Conservation (phyloP, 108 stramenopile genomes). For the Discostella pseudostelligera region DNA sequence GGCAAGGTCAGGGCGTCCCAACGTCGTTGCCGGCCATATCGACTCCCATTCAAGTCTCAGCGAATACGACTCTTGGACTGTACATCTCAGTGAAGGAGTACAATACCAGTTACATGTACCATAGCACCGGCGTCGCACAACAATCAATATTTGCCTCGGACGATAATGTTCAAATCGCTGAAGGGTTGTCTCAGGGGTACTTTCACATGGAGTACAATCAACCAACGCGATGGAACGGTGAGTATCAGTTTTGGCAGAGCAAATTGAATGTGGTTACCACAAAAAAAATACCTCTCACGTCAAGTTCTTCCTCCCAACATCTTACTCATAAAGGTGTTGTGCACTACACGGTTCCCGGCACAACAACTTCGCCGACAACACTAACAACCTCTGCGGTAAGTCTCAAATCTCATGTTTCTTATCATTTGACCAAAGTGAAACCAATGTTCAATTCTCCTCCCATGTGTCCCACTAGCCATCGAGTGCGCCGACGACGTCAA, state of each 20-base stretch:
- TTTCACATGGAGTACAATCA: background rate
- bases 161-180: background rate
- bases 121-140: background rate
- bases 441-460: no score
- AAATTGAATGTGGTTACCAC: no score
- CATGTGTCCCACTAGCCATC: no score
- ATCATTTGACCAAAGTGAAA: no score
- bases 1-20: background rate
- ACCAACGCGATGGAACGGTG: conserved; percentile 5
- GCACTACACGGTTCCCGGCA: no score
- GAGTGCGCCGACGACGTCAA: no score
- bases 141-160: conserved; percentile 1
- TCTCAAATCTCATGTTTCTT: no score
- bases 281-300: no score
- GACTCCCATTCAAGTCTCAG: background rate
- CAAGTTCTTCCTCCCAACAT: no score
- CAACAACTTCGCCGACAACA: no score
- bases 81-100: background rate
- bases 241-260: background rate
- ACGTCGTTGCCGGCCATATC: conserved; percentile 4
- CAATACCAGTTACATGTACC: background rate
- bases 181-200: background rate
- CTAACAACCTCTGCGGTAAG: no score
- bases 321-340: no score
- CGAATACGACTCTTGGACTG: conserved; percentile 1